Percentiles rank a stretch among this genome's conserved stretches.
These are phyloP conservation scores for Venturia oleaginea DNA, from an alignment of 2,329 filamentous ascomycete species.

Conservation along the genomic window DNA sequence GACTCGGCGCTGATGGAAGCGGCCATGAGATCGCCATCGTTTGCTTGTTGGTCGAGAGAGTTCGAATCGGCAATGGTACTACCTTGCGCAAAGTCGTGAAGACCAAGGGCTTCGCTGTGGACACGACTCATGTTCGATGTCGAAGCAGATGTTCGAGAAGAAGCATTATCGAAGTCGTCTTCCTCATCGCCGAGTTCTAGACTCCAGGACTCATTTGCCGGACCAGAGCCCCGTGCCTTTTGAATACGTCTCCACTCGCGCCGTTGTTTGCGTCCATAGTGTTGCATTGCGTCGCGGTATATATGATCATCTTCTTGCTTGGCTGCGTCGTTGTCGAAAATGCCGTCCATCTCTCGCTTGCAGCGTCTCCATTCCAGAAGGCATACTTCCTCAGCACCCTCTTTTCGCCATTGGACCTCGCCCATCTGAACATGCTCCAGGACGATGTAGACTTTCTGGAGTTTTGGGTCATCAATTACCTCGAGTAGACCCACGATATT, in stretches of 20 bases:
- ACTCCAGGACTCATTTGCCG: constrained; percentile 65
- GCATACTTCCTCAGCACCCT: constrained; percentile 75
- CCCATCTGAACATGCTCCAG: constrained; percentile 91
- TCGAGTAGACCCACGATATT: constrained; percentile 93
- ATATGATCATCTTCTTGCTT: constrained; percentile 37
- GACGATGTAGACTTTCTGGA: constrained; percentile 97
- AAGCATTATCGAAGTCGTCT: constrained; percentile 32
- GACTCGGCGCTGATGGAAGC: neutral
- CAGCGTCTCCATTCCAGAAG: constrained; percentile 72
- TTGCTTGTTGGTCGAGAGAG: constrained; percentile 20
- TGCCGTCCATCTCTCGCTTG: constrained; percentile 56
- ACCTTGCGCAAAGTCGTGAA: constrained; percentile 15
- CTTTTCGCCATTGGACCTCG: constrained; percentile 89
- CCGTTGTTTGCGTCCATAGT: constrained; percentile 43
- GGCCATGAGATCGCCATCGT: neutral
- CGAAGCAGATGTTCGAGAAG: constrained; percentile 28
- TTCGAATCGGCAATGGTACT: constrained; percentile 3
- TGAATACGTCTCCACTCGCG: constrained; percentile 29
- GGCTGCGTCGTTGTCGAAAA: constrained; percentile 33
- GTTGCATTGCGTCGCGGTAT: constrained; percentile 40
- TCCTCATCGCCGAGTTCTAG: constrained; percentile 65
- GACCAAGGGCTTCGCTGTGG: constrained; percentile 20
- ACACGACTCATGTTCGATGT: constrained; percentile 17
- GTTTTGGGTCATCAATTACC: constrained; percentile 92
- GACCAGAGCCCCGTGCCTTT: constrained; percentile 20